phyloP scores from a whole-genome alignment of 768 basidiomycete genomes.

The Lactifluus hygrophoroides region DNA sequence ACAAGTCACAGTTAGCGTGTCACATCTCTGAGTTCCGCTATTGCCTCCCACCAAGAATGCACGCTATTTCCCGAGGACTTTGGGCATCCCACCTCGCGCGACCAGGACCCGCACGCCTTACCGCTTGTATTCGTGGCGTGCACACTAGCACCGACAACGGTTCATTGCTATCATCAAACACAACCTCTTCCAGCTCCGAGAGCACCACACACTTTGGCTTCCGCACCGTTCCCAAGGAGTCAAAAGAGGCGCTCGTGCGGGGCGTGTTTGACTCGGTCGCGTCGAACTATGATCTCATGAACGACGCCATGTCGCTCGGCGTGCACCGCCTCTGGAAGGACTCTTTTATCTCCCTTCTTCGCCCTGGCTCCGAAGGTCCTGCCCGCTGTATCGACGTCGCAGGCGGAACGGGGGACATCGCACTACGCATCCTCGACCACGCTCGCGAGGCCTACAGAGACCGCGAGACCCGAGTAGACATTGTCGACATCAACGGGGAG shows the following conservation, averaged over 20 bases:
- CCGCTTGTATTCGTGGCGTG: slow-evolving; percentile 13
- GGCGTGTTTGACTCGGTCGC: slow-evolving; percentile 94
- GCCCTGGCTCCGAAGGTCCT: slow-evolving; percentile 68
- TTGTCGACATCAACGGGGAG: slow-evolving; percentile 91
- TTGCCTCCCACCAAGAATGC: slow-evolving; percentile 6
- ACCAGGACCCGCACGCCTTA: not conserved
- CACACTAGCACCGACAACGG: slow-evolving; percentile 2
- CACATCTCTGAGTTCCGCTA: not conserved
- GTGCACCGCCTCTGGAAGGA: slow-evolving; percentile 98
- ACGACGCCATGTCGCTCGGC: slow-evolving; percentile 96
- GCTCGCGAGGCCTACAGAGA: slow-evolving; percentile 85
- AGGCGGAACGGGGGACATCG: slow-evolving; percentile 97
- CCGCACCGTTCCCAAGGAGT: slow-evolving; percentile 74
- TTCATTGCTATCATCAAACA: not conserved
- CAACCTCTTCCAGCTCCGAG: slow-evolving; percentile 4
- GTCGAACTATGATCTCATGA: slow-evolving; percentile 94
- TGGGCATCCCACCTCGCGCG: not conserved
- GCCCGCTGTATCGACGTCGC: slow-evolving; percentile 89
- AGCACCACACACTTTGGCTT: slow-evolving; percentile 88
- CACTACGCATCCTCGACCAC: slow-evolving; percentile 84
- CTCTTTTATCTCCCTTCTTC: slow-evolving; percentile 64
- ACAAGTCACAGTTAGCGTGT: not conserved
- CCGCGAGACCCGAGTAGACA: slow-evolving; percentile 78
- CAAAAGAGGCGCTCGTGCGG: slow-evolving; percentile 86
- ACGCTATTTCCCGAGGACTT: slow-evolving; percentile 3